phyloP scores from a whole-genome alignment of 371 early-diverging fungal species.

The Lichtheimia ornata region DNA sequence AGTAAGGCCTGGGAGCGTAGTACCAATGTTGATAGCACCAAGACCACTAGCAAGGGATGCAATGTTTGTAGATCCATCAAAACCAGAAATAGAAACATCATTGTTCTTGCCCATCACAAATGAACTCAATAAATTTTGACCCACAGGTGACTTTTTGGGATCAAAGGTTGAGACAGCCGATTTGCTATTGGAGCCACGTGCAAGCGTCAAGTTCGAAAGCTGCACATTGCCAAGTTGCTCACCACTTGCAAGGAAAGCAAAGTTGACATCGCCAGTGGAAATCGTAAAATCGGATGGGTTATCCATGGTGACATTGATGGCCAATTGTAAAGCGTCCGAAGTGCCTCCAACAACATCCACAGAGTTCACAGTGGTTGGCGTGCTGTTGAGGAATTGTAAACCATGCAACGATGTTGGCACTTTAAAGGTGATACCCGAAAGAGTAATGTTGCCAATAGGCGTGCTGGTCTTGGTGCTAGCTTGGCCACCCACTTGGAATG shows the following conservation, averaged over 20 bases:
- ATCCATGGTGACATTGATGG: constrained; percentile 52
- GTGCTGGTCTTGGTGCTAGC: constrained; percentile 53
- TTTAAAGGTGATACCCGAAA: constrained; percentile 56
- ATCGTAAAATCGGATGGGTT: constrained; percentile 62
- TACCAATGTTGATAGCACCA: constrained; percentile 36
- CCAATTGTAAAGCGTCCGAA: constrained; percentile 41
- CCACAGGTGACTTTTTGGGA: constrained; percentile 45
- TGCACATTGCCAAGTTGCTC: constrained; percentile 48
- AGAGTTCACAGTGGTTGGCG: constrained; percentile 51
- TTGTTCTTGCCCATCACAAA: constrained; percentile 58
- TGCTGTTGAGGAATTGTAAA: constrained; percentile 57
- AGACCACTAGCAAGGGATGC: constrained; percentile 51
- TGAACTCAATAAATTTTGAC: constrained; percentile 47
- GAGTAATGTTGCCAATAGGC: constrained; percentile 55
- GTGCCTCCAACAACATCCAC: constrained; percentile 62
- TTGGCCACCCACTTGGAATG: constrained; percentile 49
- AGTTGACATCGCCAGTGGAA: constrained; percentile 48
- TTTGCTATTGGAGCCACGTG: constrained; percentile 46
- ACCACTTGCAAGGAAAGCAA: constrained; percentile 42
- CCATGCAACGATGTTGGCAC: constrained; percentile 54
- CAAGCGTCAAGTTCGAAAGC: constrained; percentile 43
- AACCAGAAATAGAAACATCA: constrained; percentile 45
- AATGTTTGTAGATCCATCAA: constrained; percentile 42
- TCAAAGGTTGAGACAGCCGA: constrained; percentile 46
- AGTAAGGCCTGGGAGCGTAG: constrained; percentile 51